Conservation (phyloP, 345 rosid genomes). For the Brassica carinata region DNA sequence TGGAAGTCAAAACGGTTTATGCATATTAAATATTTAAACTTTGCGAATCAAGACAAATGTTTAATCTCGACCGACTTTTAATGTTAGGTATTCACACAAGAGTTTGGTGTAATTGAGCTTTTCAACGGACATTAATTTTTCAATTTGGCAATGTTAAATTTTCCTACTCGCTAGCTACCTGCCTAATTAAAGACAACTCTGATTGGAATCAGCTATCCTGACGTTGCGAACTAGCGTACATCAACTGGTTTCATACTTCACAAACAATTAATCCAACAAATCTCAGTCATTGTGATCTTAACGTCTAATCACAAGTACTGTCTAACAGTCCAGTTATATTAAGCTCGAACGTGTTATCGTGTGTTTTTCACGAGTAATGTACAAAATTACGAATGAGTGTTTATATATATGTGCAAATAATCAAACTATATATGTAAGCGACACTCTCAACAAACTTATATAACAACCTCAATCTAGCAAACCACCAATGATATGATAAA, state of each 20-base stretch:
- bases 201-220: not conserved
- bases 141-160: not conserved
- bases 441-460: not conserved
- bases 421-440: not conserved
- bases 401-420: not conserved
- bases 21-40: too few relatives aligned
- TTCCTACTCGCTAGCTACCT: not conserved
- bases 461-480: conserved; percentile 3
- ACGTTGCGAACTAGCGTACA: not conserved
- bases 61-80: too few relatives aligned
- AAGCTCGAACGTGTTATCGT: not conserved
- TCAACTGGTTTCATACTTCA: not conserved
- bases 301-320: not conserved
- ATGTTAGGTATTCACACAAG: not conserved
- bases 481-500: not conserved
- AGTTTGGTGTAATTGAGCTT: not conserved
- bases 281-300: not conserved
- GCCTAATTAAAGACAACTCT: not conserved
- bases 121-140: too few relatives aligned
- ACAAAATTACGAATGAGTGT: not conserved
- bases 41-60: too few relatives aligned
- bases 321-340: not conserved
- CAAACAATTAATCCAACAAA: not conserved
- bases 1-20: too few relatives aligned
- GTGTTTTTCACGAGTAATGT: not conserved